Conservation (phyloP, 2,329 filamentous ascomycete genomes). For the Blumeria hordei region DNA sequence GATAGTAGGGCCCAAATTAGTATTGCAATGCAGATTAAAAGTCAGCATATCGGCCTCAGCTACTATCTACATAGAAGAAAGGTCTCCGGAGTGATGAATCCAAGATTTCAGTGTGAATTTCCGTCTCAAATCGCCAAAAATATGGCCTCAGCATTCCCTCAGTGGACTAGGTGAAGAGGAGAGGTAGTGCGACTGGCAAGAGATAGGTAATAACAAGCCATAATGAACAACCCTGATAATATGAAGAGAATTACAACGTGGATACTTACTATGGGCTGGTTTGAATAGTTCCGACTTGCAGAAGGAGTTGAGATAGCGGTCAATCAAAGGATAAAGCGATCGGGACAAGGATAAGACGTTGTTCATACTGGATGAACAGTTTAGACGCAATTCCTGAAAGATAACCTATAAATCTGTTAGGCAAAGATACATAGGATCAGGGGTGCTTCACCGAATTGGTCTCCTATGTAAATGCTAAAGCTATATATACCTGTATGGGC, state of each 20-base stretch:
- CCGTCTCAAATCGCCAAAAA: neutral
- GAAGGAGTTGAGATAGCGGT: neutral
- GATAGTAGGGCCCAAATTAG: neutral
- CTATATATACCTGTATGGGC: neutral
- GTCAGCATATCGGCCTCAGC: neutral
- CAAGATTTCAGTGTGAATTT: neutral
- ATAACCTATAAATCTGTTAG: neutral
- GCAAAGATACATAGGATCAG: neutral
- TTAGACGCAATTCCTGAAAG: neutral
- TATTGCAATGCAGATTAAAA: neutral
- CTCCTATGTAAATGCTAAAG: neutral
- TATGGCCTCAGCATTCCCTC: neutral
- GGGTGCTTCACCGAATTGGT: neutral
- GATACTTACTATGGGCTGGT: neutral
- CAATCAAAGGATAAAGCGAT: neutral
- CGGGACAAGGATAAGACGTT: neutral
- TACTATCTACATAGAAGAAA: neutral
- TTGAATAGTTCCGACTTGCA: neutral
- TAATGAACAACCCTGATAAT: neutral
- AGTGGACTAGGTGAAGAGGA: neutral
- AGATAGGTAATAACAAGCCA: neutral
- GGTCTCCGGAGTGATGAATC: neutral
- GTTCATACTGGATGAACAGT: too few relatives aligned
- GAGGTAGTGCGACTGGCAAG: neutral
- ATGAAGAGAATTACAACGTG: neutral